Conservation (phyloP, 345 rosid species). For the Draba incana region DNA sequence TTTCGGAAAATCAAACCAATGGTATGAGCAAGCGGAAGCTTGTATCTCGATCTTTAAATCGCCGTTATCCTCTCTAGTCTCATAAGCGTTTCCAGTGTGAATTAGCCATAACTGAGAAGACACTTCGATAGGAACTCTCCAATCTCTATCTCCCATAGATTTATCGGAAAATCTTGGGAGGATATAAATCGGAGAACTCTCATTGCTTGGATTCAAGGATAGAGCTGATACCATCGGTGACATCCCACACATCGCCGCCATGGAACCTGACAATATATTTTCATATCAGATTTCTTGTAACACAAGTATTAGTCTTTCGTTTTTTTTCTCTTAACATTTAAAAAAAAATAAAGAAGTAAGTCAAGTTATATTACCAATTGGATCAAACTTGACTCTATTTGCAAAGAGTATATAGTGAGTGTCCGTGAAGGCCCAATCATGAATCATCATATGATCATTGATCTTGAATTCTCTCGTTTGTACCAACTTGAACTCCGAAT, state of each 20-base stretch:
- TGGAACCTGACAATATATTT: conserved; percentile 56
- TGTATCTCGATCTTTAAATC: conserved; percentile 57
- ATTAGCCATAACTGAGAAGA: conserved; percentile 78
- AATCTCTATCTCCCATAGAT: conserved; percentile 51
- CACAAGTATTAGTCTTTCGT: background rate
- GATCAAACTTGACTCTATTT: conserved; percentile 75
- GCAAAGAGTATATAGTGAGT: conserved; percentile 74
- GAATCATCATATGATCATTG: conserved; percentile 86
- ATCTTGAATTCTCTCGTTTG: conserved; percentile 62
- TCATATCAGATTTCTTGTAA: conserved; percentile 17
- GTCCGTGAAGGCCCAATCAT: conserved; percentile 95
- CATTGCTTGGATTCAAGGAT: conserved; percentile 72
- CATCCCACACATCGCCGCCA: conserved; percentile 70
- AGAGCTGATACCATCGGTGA: conserved; percentile 94
- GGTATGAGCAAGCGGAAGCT: conserved; percentile 74
- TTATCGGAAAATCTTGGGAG: conserved; percentile 64
- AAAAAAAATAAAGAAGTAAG: background rate
- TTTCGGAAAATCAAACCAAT: conserved; percentile 87
- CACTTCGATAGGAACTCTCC: conserved; percentile 75
- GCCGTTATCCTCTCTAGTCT: conserved; percentile 48
- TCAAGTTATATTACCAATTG: conserved; percentile 50
- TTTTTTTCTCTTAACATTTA: no score
- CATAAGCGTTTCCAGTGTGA: conserved; percentile 79
- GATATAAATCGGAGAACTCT: conserved; percentile 73
- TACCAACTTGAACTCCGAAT: conserved; percentile 58